Percentiles rank a stretch among this genome's conserved stretches.
phyloP scores from a whole-genome alignment of 768 basidiomycete genomes.

The Phallus indusiatus region DNA sequence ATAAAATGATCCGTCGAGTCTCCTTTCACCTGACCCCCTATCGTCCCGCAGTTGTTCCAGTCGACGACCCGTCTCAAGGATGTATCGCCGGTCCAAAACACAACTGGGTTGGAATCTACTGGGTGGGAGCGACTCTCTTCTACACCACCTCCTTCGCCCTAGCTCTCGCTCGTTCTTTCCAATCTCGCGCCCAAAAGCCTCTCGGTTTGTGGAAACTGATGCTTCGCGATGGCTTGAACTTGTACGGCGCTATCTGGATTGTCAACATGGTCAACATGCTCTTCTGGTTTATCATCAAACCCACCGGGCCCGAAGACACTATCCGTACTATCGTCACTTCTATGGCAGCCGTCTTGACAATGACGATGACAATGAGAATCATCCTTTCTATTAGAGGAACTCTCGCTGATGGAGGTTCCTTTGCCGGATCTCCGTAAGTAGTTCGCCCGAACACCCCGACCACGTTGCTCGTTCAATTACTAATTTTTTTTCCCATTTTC shows the following conservation, averaged over 20 bases:
- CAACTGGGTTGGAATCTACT: conserved; percentile 82
- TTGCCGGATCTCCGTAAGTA: conserved; percentile 35
- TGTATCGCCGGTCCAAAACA: conserved; percentile 78
- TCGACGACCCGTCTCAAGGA: conserved; percentile 59
- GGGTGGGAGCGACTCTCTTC: conserved; percentile 67
- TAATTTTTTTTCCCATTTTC: neutral
- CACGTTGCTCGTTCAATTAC: neutral
- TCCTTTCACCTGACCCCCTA: neutral
- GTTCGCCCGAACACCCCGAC: neutral
- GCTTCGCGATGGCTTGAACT: conserved; percentile 83
- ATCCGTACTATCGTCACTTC: conserved; percentile 76
- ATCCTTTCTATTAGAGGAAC: conserved; percentile 73
- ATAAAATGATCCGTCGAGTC: neutral
- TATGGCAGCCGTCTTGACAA: conserved; percentile 81
- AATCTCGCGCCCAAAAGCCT: conserved; percentile 47
- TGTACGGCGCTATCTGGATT: conserved; percentile 70
- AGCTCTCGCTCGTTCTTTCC: conserved; percentile 49
- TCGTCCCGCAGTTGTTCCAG: conserved; percentile 50
- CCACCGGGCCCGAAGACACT: conserved; percentile 50
- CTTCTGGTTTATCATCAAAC: conserved; percentile 79
- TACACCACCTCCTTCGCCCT: conserved; percentile 59
- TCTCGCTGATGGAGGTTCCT: conserved; percentile 62
- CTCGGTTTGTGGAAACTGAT: conserved; percentile 74
- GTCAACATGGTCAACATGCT: conserved; percentile 78
- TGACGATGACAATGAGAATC: conserved; percentile 83